Conservation (phyloP, 176 grass and related monocot species). For the Avena sativa region DNA sequence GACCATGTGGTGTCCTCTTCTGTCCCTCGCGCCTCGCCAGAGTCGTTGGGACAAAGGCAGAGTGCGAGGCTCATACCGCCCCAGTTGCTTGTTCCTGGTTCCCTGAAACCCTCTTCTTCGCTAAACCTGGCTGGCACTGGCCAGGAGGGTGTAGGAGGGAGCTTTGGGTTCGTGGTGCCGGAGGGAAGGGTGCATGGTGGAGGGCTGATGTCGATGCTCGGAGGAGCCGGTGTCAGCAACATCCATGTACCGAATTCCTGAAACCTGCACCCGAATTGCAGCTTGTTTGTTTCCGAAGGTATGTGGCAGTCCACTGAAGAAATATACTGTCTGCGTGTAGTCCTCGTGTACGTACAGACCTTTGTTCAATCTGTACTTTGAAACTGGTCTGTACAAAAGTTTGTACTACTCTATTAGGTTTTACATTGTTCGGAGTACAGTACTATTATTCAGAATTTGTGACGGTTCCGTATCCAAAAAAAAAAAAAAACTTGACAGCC, state of each 20-base stretch:
- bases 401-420: not conserved
- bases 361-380: not conserved
- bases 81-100: constrained; percentile 74
- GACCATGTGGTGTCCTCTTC: constrained; percentile 68
- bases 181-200: constrained; percentile 93
- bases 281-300: not conserved
- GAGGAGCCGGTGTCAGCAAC: constrained; percentile 41
- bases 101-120: constrained; percentile 66
- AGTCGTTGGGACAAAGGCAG: constrained; percentile 50
- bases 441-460: too few relatives aligned
- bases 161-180: constrained; percentile 57
- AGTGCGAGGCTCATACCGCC: constrained; percentile 62
- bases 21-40: constrained; percentile 45
- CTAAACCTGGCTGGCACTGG: constrained; percentile 26
- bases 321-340: not conserved
- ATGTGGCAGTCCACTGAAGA: not conserved
- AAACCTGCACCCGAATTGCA: constrained; percentile 19
- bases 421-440: not conserved
- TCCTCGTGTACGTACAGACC: constrained; percentile 29
- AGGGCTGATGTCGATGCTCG: constrained; percentile 80
- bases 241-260: constrained; percentile 42
- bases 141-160: constrained; percentile 44
- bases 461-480: too few relatives aligned
- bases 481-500: too few relatives aligned
- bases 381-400: not conserved